Evolutionary conservation across 352 stramenopile genomes (phyloP), one percentile per base, ranked within the genome.

Genomic region (Pythium pyrilobum): DNA sequence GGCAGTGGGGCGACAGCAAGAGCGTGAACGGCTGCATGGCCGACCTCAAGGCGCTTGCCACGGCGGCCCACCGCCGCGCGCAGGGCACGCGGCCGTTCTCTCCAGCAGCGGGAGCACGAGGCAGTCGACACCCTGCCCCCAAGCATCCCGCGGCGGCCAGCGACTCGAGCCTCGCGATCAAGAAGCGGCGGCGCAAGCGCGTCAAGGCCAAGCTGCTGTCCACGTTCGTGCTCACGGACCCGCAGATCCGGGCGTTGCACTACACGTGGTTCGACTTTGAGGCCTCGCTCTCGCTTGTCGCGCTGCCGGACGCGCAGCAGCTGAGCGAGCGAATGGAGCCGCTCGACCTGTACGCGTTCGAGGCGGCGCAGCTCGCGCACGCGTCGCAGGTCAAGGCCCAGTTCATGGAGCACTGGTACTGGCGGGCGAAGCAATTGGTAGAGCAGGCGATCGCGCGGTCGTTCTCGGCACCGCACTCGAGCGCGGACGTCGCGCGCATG

Each of bases 381-480:
- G 75, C 79, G 0, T 45, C 58, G 0, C 53, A 69, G 29, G 63
- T 73, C 44, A 84, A 74, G 54, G 25, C 34, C 0, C 52, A 72
- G 13, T 28, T 89, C 5, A 78, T 89, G 63, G 66, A 85, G 15
- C 58, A 71, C 25, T 92, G 82, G 82, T 89, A 90, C 52, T 21
- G 52, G 2, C 67, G 67, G 21, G 62, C 67, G 1, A 77, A 64
- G 27, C 18, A 52, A n/a, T 65, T 90, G 27, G 72, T 90, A 9
- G 69, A 89, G 43, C 63, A 64, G 21, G 54, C 58, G 2, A 8
- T 66, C 4, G 32, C 28, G 8, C 23, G 40, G 24, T 13, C 21
- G 1, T 44, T 21, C 28, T n/a, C 21, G 1, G 56, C 47, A 13
- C 66, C 62, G 1, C 56, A 58, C 31, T 52, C 59, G 11, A 67